Evolutionary conservation across 2,329 filamentous ascomycete genomes (phyloP).

Genomic region (Xylogone sp.): DNA sequence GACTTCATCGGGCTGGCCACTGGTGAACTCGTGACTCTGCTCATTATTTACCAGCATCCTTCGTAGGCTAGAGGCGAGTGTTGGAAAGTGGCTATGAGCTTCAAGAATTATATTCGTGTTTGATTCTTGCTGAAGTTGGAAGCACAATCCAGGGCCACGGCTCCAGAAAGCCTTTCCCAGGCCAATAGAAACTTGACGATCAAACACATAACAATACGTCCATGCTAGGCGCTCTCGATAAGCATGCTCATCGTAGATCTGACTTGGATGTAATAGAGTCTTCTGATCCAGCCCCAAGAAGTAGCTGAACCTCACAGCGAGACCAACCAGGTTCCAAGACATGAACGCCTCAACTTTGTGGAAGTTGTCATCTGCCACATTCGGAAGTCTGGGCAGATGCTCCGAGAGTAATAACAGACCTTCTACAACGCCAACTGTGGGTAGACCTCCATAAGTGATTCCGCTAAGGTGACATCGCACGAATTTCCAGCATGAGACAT

Average conservation of each 20-base stretch:
- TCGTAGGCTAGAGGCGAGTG: background rate
- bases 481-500: background rate
- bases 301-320: background rate
- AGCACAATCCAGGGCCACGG: background rate
- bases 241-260: background rate
- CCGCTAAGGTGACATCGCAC: background rate
- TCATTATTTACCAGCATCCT: background rate
- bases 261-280: background rate
- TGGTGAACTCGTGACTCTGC: background rate
- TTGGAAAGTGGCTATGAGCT: background rate
- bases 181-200: background rate
- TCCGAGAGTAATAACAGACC: background rate
- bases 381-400: background rate
- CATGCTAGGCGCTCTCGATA: background rate
- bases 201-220: background rate
- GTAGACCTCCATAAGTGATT: background rate
- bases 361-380: background rate
- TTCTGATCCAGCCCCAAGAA: background rate
- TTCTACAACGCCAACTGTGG: background rate
- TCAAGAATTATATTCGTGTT: background rate
- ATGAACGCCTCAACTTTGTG: background rate
- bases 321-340: background rate
- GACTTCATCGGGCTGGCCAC: background rate
- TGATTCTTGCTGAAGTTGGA: background rate
- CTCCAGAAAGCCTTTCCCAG: background rate